Evolutionary conservation across 495 filamentous ascomycete genomes (phyloP).

Genomic region (Hypoxylon fragiforme): DNA sequence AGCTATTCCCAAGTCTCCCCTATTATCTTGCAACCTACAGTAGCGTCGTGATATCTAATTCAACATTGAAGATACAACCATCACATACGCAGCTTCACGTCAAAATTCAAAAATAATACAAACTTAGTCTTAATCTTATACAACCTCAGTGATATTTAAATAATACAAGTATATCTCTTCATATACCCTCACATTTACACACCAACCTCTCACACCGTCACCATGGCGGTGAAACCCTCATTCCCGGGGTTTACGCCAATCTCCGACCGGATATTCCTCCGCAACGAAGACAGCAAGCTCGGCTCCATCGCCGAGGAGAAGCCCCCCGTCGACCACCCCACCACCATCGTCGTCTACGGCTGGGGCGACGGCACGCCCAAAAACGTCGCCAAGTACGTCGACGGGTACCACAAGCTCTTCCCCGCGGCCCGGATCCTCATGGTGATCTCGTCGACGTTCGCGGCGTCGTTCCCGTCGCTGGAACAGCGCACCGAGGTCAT

Average conservation of each 20-base stretch:
- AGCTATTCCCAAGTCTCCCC: too few relatives aligned
- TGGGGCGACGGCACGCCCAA: conserved; percentile 60
- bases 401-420: conserved; percentile 55
- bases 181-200: not conserved
- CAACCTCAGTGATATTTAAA: too few relatives aligned
- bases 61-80: too few relatives aligned
- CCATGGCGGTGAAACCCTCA: conserved; percentile 23
- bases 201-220: not conserved
- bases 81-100: too few relatives aligned
- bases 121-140: too few relatives aligned
- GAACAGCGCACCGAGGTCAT: conserved; percentile 49
- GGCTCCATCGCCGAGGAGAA: conserved; percentile 8
- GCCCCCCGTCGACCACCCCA: conserved; percentile 35
- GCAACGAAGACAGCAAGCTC: conserved; percentile 29
- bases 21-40: too few relatives aligned
- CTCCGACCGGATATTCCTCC: conserved; percentile 44
- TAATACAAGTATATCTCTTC: too few relatives aligned
- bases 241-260: conserved; percentile 44
- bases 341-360: conserved; percentile 51
- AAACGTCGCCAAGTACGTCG: conserved; percentile 57
- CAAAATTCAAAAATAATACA: too few relatives aligned
- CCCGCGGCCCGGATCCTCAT: conserved; percentile 51
- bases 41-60: too few relatives aligned
- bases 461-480: conserved; percentile 47
- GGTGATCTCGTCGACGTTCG: conserved; percentile 52